Evolutionary conservation across 805 yeast species (phyloP), one percentile per base, ranked within the genome.

Genomic region (Yarrowia divulgata): DNA sequence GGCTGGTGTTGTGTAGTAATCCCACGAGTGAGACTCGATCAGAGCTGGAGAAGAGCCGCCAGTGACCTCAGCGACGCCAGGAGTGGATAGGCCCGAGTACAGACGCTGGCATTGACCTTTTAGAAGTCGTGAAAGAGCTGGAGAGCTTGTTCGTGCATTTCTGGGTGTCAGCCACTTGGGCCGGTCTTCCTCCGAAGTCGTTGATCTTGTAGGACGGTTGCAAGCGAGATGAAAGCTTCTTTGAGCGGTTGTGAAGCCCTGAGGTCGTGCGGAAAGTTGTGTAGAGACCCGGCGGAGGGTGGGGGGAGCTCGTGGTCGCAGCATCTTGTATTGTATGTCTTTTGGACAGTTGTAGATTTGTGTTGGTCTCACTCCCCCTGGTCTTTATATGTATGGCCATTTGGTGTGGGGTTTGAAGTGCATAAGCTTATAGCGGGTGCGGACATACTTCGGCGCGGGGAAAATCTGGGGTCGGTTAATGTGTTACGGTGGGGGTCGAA

Each of bases 401-500:
- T 37, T 60, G 48, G 66, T 60, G 66, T 60, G 66, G 66, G 66
- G 66, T 60, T 34, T 45, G 52, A 42, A 8, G 52, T 45, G 66
- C 66, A 60, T 60, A 60, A 60, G 52, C 66, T 60, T 42, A 43
- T 43, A 18, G 19, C 45, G 52, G 18, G 34, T 18, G 52, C 66
- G 66, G 66, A 45, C 66, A 60, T 34, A 60, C 66, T 60, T 60
- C 66, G 66, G 66, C 52, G 66, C 52, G 66, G 66, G 48, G 52
- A 34, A 45, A 45, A 43, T 45, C 50, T 58, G 64, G 64, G 66
- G 66, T 60, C 18, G 34, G 9, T 23, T 23, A 60, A 60, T 18
- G n/a, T 1, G 66, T 7, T 13, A 19, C 13, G 5, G 52, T 34
- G 50, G 52, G 66, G 52, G 19, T 60, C 66, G 66, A 60, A 60